Evolutionary conservation across 805 yeast species (phyloP), one percentile per base, ranked within the genome.

Genomic region (Saccharomycopsis babjevae): DNA sequence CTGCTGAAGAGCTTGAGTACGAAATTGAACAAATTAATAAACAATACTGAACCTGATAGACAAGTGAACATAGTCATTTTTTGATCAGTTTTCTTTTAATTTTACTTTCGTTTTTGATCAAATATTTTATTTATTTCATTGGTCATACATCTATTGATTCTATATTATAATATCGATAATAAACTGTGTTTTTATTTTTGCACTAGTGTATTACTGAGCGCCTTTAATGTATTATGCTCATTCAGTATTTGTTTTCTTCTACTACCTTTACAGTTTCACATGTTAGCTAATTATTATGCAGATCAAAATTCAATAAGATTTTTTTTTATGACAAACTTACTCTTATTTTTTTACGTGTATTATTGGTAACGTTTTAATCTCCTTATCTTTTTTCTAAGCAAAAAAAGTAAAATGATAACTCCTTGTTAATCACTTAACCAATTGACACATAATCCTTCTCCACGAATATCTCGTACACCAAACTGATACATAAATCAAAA

Each of bases 1-100:
- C 52, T n/a, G 56, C 38, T 18, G 54, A 55, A 28, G 57, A 61
- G 16, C 18, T 58, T 3, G 56, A 58, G 15, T 25, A 39, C 6
- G 39, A 55, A 32, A 56, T 56, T 13, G 50, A 38, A 38, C 50
- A 56, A 18, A 1, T 61, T 22, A 46, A 46, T 22, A 46, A 22
- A 16, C 15, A 46, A 8, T 46, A 46, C n/a, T 10, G 28, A 15
- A 5, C 6, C 10, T 3, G 22, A 11, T 25, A 22, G 32, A 22
- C 13, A 18, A 11, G 22, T 11, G 22, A 6, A 20, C 1, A 13
- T 10, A 16, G 13, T 1, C 50, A 20, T 18, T 22, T 6, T 13
- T 46, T 11, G 32, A 46, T 46, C 15, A 6, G 5, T 46, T 22
- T 10, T 13, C 16, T 28, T 18, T 50, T 18, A 10, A 13, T n/a